Conservation (phyloP, 805 yeast genomes). For the Candida awuae region DNA sequence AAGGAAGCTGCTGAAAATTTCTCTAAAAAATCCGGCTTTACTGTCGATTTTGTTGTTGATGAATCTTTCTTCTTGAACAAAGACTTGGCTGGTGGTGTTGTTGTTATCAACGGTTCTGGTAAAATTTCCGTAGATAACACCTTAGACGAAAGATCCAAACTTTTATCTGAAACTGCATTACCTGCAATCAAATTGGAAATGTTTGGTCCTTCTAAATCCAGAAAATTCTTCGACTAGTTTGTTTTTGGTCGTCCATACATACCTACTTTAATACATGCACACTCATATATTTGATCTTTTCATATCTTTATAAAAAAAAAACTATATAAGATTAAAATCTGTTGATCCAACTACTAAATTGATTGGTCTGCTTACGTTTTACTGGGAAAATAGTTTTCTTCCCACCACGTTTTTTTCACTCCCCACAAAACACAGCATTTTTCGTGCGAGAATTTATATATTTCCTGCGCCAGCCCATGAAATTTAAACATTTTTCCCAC, state of each 20-base stretch:
- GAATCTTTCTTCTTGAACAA: conserved; percentile 51
- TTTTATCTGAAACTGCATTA: conserved; percentile 74
- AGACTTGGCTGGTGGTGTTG: conserved; percentile 77
- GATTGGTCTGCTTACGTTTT: too few relatives aligned
- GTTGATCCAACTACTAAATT: too few relatives aligned
- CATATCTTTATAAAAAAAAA: too few relatives aligned
- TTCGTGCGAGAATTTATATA: too few relatives aligned
- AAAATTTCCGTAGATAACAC: conserved; percentile 90
- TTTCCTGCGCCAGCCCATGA: background rate
- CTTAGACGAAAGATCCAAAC: conserved; percentile 83
- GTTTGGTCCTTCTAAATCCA: conserved; percentile 75
- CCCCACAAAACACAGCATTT: too few relatives aligned
- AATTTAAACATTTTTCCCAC: too few relatives aligned
- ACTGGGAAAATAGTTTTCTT: too few relatives aligned
- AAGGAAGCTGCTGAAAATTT: conserved; percentile 56
- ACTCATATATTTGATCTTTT: background rate
- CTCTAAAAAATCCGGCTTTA: conserved; percentile 51
- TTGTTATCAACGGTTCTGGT: conserved; percentile 61
- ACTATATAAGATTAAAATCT: too few relatives aligned
- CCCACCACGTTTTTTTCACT: too few relatives aligned
- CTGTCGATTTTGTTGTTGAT: conserved; percentile 48
- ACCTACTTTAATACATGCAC: background rate
- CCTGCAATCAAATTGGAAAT: conserved; percentile 89
- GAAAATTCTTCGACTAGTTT: conserved; percentile 89
- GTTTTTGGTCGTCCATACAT: background rate